Conservation (phyloP, 345 rosid genomes). For the Sonneratia alba region DNA sequence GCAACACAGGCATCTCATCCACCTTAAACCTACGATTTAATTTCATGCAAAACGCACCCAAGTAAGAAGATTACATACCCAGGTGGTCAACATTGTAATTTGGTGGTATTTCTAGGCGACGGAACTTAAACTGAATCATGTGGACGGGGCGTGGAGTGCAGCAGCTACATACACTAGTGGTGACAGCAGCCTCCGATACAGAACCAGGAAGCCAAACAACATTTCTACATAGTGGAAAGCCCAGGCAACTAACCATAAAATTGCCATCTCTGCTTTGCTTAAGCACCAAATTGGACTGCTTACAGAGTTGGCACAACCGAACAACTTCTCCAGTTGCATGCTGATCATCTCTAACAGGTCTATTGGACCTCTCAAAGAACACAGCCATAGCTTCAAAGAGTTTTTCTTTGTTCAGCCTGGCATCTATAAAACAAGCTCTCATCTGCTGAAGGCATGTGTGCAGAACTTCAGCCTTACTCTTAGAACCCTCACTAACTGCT, state of each 20-base stretch:
- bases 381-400: slow-evolving; percentile 80
- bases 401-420: slow-evolving; percentile 63
- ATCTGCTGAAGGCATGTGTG: slow-evolving; percentile 84
- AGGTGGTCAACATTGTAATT: slow-evolving; percentile 64
- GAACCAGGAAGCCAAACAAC: slow-evolving; percentile 98
- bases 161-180: slow-evolving; percentile 53
- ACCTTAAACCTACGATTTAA: not conserved
- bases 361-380: slow-evolving; percentile 77
- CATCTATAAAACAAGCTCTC: slow-evolving; percentile 97
- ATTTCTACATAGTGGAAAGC: slow-evolving; percentile 92
- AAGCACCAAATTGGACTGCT: slow-evolving; percentile 81
- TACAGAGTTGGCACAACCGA: slow-evolving; percentile 66
- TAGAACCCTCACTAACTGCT: slow-evolving; percentile 79
- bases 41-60: not conserved
- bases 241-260: slow-evolving; percentile 90
- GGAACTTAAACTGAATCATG: slow-evolving; percentile 85
- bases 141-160: slow-evolving; percentile 88
- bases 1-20: not conserved
- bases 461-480: slow-evolving; percentile 76
- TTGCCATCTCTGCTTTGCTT: slow-evolving; percentile 78
- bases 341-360: slow-evolving; percentile 48
- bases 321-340: slow-evolving; percentile 55
- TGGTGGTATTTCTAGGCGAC: slow-evolving; percentile 88
- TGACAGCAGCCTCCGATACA: slow-evolving; percentile 71
- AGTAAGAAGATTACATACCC: slow-evolving; percentile 32